phyloP scores from a whole-genome alignment of 192 early-diverging fungal species.

The Mortierella alpina region DNA sequence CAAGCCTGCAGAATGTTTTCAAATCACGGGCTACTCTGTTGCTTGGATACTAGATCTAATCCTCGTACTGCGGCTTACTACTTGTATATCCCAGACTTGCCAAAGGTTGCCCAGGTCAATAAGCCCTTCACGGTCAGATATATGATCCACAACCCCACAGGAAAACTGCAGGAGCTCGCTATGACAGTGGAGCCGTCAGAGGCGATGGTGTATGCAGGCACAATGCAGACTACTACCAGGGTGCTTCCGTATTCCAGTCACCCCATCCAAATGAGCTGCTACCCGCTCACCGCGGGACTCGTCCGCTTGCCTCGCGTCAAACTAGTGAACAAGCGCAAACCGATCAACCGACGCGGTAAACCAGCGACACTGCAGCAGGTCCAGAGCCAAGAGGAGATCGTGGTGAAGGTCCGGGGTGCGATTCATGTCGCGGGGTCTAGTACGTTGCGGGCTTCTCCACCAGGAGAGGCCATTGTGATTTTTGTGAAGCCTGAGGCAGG shows the following conservation, averaged over 20 bases:
- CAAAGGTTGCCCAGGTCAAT: constrained; percentile 62
- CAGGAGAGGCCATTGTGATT: constrained; percentile 30
- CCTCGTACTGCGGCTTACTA: not conserved
- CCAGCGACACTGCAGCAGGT: constrained; percentile 8
- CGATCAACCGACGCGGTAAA: constrained; percentile 2
- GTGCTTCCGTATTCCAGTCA: constrained; percentile 67
- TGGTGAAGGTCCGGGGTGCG: constrained; percentile 31
- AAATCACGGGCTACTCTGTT: not conserved
- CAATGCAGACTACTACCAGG: constrained; percentile 67
- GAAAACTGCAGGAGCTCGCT: constrained; percentile 62
- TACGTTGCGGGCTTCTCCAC: not conserved
- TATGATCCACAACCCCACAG: constrained; percentile 69
- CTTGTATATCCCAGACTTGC: constrained; percentile 61
- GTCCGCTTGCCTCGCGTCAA: constrained; percentile 66
- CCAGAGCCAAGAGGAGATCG: constrained; percentile 24
- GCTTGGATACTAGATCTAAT: not conserved
- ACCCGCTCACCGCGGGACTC: constrained; percentile 70
- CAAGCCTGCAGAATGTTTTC: not conserved
- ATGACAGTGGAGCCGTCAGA: constrained; percentile 74
- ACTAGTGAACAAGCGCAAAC: constrained; percentile 47
- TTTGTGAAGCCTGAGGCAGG: constrained; percentile 49
- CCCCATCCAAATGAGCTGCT: constrained; percentile 66
- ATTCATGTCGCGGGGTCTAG: not conserved
- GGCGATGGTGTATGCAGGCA: constrained; percentile 80
- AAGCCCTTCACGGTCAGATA: constrained; percentile 72